phyloP scores from a whole-genome alignment of 2,329 filamentous ascomycete species.

The Ceratocystis eucalypticola region DNA sequence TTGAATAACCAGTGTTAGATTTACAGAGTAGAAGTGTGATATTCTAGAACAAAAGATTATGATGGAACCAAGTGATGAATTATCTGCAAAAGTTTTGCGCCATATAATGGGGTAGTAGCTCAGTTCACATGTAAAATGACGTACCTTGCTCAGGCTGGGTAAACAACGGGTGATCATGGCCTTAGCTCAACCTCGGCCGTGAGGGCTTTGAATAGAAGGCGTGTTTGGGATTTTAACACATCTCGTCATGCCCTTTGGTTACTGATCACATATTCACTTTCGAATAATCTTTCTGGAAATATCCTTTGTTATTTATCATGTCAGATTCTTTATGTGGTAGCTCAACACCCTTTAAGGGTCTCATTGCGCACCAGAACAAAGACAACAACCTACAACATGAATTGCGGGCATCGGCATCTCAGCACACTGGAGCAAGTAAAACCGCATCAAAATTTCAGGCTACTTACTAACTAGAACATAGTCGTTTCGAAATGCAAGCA shows the following conservation, averaged over 20 bases:
- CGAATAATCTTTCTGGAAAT: background rate
- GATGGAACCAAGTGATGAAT: background rate
- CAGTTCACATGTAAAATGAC: conserved; percentile 3
- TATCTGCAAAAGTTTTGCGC: background rate
- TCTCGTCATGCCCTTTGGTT: background rate
- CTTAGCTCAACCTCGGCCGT: background rate
- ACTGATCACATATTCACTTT: background rate
- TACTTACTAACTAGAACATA: background rate
- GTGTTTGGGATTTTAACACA: background rate
- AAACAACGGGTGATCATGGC: conserved; percentile 2
- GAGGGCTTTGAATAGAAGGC: background rate
- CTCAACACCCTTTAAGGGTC: conserved; percentile 32
- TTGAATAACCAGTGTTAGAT: background rate
- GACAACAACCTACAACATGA: conserved; percentile 29
- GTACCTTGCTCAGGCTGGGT: background rate
- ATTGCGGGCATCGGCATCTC: background rate
- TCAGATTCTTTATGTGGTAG: conserved; percentile 32
- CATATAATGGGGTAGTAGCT: background rate
- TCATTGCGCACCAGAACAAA: conserved; percentile 31
- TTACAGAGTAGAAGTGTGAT: background rate
- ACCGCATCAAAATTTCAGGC: background rate
- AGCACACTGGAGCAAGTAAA: background rate
- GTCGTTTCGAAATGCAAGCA: conserved; percentile 10
- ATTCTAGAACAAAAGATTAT: background rate
- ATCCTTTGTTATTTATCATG: conserved; percentile 24